Evolutionary conservation across 805 yeast species (phyloP), one percentile per base, ranked within the genome.

Genomic region (Kodamaea kaohsiungensis): DNA sequence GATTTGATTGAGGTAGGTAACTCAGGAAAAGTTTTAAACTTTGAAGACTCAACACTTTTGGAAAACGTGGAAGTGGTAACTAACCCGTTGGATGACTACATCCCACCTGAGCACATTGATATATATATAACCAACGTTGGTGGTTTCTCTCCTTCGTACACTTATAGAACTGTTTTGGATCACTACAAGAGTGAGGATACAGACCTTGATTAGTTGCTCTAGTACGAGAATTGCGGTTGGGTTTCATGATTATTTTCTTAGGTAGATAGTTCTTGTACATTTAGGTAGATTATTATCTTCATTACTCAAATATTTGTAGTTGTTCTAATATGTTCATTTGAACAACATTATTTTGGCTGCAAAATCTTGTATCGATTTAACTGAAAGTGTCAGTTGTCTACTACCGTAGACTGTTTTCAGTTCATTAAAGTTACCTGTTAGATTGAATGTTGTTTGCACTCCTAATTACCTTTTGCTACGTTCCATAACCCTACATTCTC

Each of bases 81-180:
- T 30, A 95, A 95, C 69, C 97, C 98, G 15, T 74, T 91, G 56
- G 88, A 84, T 59, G 98, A 93, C 68, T 95, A 93, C 66, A 87
- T 95, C 33, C 87, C 91, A 9, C 98, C 99, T 0, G 98, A 93
- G 64, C 85, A 89, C 65, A 89, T 95, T 58, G 98, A 95, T 70
- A 91, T 95, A 56, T 91, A 88, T 69, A 89, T 95, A 63, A 93
- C 99, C 9, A 93, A 95, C 68, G 83, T 92, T 51, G 99, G 98
- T 49, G 98, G 98, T 13, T 91, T 89, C 68, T 89, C 98, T 22
- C 98, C 99, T 47, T 90, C 93, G 63, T 95, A 95, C 73, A 88
- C 95, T 52, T 95, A 95, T 72, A 86, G 99, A 72, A 88, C 95
- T 53, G 96, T 95, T 17, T 83, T 92, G 75, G 99, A 95, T 71